Evolutionary conservation across 129 eudicot species (phyloP).

Genomic region (Rutidosis leptorrhynchoides): DNA sequence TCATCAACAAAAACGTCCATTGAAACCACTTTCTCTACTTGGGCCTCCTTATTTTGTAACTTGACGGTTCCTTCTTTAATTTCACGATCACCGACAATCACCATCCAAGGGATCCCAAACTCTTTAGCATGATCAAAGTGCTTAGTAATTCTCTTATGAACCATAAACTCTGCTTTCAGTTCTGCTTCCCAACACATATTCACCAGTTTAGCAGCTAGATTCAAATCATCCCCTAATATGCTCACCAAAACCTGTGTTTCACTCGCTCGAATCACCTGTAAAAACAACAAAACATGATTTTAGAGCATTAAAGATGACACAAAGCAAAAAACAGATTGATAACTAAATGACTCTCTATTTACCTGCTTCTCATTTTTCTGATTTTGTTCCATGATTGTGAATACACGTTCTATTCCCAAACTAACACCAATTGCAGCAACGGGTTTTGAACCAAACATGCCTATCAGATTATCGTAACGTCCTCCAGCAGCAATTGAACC

Average conservation of each 20-base stretch:
- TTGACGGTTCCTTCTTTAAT: conserved; percentile 48
- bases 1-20: conserved; percentile 52
- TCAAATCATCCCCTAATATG: conserved; percentile 56
- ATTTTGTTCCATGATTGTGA: conserved; percentile 80
- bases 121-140: conserved; percentile 66
- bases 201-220: conserved; percentile 57
- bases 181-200: conserved; percentile 66
- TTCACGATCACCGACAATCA: conserved; percentile 65
- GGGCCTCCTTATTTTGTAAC: conserved; percentile 49
- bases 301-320: not conserved
- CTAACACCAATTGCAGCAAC: conserved; percentile 94
- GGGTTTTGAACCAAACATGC: conserved; percentile 71
- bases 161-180: conserved; percentile 61
- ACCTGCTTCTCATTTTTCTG: conserved; percentile 78
- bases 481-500: conserved; percentile 99
- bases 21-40: conserved; percentile 43
- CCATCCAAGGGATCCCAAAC: conserved; percentile 72
- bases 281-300: conserved; percentile 7
- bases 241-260: conserved; percentile 80
- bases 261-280: conserved; percentile 53
- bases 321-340: not conserved
- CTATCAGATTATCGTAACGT: conserved; percentile 83
- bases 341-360: not conserved
- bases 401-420: conserved; percentile 86
- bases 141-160: conserved; percentile 51